Evolutionary conservation across 2,329 filamentous ascomycete species (phyloP), one percentile per base, ranked within the genome.

Genomic region (Bertia moriformis): DNA sequence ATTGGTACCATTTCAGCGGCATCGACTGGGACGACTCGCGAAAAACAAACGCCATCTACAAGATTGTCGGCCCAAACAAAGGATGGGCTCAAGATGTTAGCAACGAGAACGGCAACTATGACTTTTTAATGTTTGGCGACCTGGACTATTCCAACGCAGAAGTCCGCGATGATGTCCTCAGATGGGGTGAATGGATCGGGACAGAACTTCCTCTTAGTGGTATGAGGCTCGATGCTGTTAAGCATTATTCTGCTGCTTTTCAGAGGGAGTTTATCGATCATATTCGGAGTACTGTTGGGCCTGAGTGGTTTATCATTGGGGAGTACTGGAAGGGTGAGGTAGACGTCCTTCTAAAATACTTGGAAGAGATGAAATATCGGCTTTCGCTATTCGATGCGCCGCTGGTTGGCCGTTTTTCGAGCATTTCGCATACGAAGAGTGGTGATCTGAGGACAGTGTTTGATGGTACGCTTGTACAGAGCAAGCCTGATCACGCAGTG

Each of bases 51-150:
- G 77, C 71, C 4, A 76, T 85, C 39, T 85, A 73, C 59, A 79
- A 78, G 54, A 73, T 84, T 37, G 52, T 73, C 2, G 77, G 71
- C 0, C 70, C 68, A 5, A 51, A 62, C 29, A 78, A 81, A 48
- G 68, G 66, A 17, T 85, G 80, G 80, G 74, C 75, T 0, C 49
- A 66, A 1, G 73, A 74, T 36, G 63, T 65, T 19, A 65, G 69
- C 15, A 64, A 45, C 7, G 62, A 81, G 52, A 68, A 74, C 45
- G 80, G 80, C 4, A 85, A 85, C 49, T 76, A 71, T 32, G 73
- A 78, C 52, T 83, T 76, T 49, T 65, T 84, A 14, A 83, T 85
- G 75, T 83, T 82, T 47, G 73, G 75, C 4, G 74, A 85, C 52
- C 54, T 85, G 29, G 78, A 84, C 53, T 79, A 80, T 51, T 56